These are phyloP conservation scores for Xylariaceae sp. DNA, from an alignment of 2,329 filamentous ascomycete genomes.

Conservation along the genomic window DNA sequence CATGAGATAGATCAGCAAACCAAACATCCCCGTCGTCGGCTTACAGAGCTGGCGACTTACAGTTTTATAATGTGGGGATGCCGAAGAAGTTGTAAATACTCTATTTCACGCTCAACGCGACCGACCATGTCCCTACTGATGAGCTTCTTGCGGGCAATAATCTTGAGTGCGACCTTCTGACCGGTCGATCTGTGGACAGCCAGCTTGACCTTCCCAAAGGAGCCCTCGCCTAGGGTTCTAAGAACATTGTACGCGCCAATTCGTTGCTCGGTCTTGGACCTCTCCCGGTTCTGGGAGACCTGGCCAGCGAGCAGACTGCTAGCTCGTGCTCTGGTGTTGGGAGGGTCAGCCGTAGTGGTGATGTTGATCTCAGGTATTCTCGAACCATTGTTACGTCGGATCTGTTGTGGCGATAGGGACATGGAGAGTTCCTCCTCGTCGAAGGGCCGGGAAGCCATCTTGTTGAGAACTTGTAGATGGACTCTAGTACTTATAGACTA, in stretches of 20 bases:
- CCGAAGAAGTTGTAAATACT: slow-evolving; percentile 91
- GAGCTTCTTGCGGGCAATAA: slow-evolving; percentile 93
- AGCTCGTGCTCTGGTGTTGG: slow-evolving; percentile 34
- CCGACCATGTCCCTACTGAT: slow-evolving; percentile 98
- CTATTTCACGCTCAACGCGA: slow-evolving; percentile 95
- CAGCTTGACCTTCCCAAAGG: slow-evolving; percentile 98
- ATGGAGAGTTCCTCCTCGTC: slow-evolving; percentile 85
- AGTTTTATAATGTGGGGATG: slow-evolving; percentile 99
- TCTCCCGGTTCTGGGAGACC: slow-evolving; percentile 45
- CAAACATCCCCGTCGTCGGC: not conserved
- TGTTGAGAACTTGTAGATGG: slow-evolving; percentile 17
- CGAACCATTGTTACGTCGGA: slow-evolving; percentile 53
- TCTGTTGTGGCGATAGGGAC: slow-evolving; percentile 67
- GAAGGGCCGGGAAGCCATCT: slow-evolving; percentile 60
- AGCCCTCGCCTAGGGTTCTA: slow-evolving; percentile 90
- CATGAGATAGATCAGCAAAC: slow-evolving; percentile 29
- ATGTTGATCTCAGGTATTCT: slow-evolving; percentile 43
- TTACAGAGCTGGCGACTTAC: slow-evolving; percentile 51
- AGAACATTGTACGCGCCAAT: slow-evolving; percentile 91
- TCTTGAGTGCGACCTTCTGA: slow-evolving; percentile 96
- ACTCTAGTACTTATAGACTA: slow-evolving; percentile 11
- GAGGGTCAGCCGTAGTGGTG: slow-evolving; percentile 34
- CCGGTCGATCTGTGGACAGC: slow-evolving; percentile 89
- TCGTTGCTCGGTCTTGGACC: slow-evolving; percentile 73
- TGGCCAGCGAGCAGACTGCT: slow-evolving; percentile 26